Evolutionary conservation across 2,329 filamentous ascomycete species (phyloP), one percentile per base, ranked within the genome.

Genomic region (Ascochyta clinopodiicola): DNA sequence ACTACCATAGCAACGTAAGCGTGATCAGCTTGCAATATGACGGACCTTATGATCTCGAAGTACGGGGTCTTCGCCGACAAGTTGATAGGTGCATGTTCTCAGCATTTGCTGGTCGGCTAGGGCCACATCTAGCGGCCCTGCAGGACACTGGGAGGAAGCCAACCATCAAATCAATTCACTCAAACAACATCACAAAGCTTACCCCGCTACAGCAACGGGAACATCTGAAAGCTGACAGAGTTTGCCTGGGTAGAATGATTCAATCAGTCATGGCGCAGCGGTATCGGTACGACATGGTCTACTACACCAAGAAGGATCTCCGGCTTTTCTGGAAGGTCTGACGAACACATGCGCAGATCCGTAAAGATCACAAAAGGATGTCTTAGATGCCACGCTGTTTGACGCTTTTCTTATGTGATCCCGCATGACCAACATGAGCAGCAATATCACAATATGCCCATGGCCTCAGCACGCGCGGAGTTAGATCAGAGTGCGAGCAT

Each of bases 371-470:
- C 10, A 29, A 29, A 29, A 5, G 10, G 29, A 31, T 15, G 29
- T 10, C 13, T 13, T 31, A 6, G 4, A 24, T 24, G 22, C 22
- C 22, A 24, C 6, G 22, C 4, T 2, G 4, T 6, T 24, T 6
- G 10, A 31, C 13, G 29, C 29, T 31, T 31, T 31, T 77, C 3
- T 81, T 17, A 17, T 17, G 17, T 17, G 17, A 56, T 82, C 80
- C 10, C 78, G 78, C n/a, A 59, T 57, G 6, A 82, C 80, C 53
- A 81, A 82, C 1, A 17, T 17, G 17, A 17, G 17, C 17, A 17
- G 17, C 17, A 17, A 17, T 2, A 17, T 17, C 17, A 17, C 17
- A 17, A 17, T 2, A 17, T 17, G 17, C 1, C 2, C 17, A 17
- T 17, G 17, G 17, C 17, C 17, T 17, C 17, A 17, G 17, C 17